These are phyloP conservation scores for Alternaria ventricosa DNA, from an alignment of 2,329 filamentous ascomycete genomes.

Conservation along the genomic window DNA sequence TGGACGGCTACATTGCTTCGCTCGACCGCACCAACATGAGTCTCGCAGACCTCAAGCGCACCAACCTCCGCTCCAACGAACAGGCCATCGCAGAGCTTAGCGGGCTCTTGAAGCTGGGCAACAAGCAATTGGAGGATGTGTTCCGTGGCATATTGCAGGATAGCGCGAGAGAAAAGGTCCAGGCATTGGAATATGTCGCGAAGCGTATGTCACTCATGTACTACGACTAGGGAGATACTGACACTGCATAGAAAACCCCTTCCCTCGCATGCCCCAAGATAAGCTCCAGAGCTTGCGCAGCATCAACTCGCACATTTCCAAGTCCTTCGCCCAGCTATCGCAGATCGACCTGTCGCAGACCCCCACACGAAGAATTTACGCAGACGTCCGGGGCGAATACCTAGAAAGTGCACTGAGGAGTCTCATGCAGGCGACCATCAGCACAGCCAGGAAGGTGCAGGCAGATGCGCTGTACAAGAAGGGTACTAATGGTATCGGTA, in stretches of 20 bases:
- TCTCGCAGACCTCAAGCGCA: conserved; percentile 81
- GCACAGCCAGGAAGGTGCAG: conserved; percentile 74
- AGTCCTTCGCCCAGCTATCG: conserved; percentile 60
- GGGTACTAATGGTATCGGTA: conserved; percentile 89
- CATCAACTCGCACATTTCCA: conserved; percentile 78
- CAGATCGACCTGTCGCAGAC: conserved; percentile 62
- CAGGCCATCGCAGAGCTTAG: conserved; percentile 83
- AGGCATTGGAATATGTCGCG: conserved; percentile 90
- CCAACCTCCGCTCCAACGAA: conserved; percentile 92
- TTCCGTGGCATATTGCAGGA: conserved; percentile 82
- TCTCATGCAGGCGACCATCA: conserved; percentile 81
- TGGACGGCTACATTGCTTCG: conserved; percentile 85
- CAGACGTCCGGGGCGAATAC: conserved; percentile 85
- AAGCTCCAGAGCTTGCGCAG: conserved; percentile 76
- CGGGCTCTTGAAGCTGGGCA: conserved; percentile 77
- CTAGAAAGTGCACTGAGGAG: conserved; percentile 83
- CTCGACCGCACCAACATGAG: conserved; percentile 88
- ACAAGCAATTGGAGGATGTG: conserved; percentile 80
- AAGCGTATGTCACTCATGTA: conserved; percentile 66
- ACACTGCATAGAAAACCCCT: conserved; percentile 64
- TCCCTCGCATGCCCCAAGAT: conserved; percentile 80
- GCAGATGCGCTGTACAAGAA: conserved; percentile 83
- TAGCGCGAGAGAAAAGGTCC: conserved; percentile 74
- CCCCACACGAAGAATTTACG: conserved; percentile 80
- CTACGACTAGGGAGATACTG: conserved; percentile 2